Percentiles rank a stretch among this genome's conserved stretches.
Evolutionary conservation across 225 moss, liverwort and hornwort species (phyloP).

Genomic region (Rhytidiadelphus loreus): DNA sequence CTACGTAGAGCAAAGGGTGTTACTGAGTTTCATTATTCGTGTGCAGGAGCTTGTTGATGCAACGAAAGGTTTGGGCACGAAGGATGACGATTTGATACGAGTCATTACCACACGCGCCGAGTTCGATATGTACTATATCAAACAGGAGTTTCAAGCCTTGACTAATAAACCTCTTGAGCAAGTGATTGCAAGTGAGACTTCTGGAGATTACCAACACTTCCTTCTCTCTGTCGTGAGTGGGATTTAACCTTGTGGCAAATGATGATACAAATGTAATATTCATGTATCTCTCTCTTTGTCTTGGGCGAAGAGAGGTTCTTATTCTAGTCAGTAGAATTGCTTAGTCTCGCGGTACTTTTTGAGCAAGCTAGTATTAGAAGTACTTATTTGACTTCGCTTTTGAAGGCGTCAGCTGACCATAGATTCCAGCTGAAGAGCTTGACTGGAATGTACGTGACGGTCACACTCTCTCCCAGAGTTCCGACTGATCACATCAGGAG

Average conservation of each 20-base stretch:
- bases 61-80: slow-evolving; percentile 28
- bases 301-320: not conserved
- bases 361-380: not conserved
- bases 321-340: not conserved
- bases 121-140: slow-evolving; percentile 43
- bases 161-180: slow-evolving; percentile 22
- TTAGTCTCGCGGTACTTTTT: not conserved
- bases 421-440: not conserved
- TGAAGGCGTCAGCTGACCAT: not conserved
- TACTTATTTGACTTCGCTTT: not conserved
- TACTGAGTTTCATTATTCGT: not conserved
- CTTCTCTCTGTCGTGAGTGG: slow-evolving; percentile 36
- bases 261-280: not conserved
- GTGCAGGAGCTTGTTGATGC: slow-evolving; percentile 32
- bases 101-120: slow-evolving; percentile 44
- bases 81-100: slow-evolving; percentile 33
- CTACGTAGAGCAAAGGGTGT: not conserved
- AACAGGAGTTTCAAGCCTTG: slow-evolving; percentile 20
- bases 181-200: slow-evolving; percentile 31
- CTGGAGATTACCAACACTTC: slow-evolving; percentile 30
- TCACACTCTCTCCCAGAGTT: not conserved
- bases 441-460: not conserved
- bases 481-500: not conserved
- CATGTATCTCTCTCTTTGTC: not conserved
- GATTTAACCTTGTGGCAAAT: not conserved